A percentile compares a stretch with the other conserved stretches of the same genome.
phyloP scores from a whole-genome alignment of 768 basidiomycete species.

The Suillus hirtellus region DNA sequence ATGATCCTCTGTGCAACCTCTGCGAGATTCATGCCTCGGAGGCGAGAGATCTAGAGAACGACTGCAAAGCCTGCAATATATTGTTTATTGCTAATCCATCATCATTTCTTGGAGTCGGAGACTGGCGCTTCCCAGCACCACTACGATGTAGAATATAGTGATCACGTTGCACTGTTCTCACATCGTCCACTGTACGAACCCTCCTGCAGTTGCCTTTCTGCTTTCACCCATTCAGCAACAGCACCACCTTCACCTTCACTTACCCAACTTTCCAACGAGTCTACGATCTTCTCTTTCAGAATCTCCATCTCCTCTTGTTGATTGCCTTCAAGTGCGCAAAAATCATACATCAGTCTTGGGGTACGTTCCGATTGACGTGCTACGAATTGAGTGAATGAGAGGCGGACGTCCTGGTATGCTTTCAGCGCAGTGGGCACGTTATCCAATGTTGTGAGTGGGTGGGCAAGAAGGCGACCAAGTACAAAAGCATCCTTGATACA shows the following conservation, averaged over 20 bases:
- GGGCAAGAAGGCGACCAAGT: slow-evolving; percentile 26
- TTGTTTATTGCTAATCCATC: no score
- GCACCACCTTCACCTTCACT: neutral
- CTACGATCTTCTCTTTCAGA: slow-evolving; percentile 15
- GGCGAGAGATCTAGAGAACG: no score
- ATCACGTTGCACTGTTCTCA: neutral
- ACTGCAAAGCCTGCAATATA: no score
- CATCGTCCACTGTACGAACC: neutral
- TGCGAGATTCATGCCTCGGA: no score
- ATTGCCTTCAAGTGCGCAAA: slow-evolving; percentile 13
- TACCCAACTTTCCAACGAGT: slow-evolving; percentile 8
- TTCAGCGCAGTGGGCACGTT: neutral
- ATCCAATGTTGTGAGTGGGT: slow-evolving; percentile 14
- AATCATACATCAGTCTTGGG: slow-evolving; percentile 17
- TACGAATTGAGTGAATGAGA: slow-evolving; percentile 18
- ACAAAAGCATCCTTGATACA: slow-evolving; percentile 21
- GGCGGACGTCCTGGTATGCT: slow-evolving; percentile 17
- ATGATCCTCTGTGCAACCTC: no score
- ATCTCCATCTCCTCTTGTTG: slow-evolving; percentile 12
- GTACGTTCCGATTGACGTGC: slow-evolving; percentile 12
- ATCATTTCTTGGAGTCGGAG: no score
- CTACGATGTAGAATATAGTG: neutral
- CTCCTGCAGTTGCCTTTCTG: neutral
- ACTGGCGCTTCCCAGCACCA: no score
- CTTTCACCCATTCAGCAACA: neutral